Base-by-base conservation (phyloP, 169 alveolate species). In the Eimeria mitis region DNA sequence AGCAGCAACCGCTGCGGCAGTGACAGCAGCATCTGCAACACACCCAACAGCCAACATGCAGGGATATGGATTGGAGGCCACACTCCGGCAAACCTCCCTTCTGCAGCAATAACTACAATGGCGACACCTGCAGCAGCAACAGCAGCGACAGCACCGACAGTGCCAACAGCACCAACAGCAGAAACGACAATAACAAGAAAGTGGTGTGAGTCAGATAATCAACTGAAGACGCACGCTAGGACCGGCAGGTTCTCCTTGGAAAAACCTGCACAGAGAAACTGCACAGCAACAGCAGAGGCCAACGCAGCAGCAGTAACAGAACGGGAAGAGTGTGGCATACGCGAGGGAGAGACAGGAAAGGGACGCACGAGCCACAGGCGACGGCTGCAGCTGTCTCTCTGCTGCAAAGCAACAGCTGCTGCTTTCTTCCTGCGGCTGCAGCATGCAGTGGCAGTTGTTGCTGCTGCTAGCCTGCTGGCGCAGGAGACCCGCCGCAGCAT, bases 401-500 rank as follows among this genome's bases (percentile, higher is more conserved):
- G 91, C 76, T 56, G 91, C 91, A 84, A 21, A 56, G 76, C 75
- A 37, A 34, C 75, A 16, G 91, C 91, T 19, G 61, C 59, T 37
- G 76, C 61, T n/a, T 40, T 61, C n/a, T 13, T 44, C 21, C 14
- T 40, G 37, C 11, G 75, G 56, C 78, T 84, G 19, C 91, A 84
- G 37, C 56, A 84, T 40, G 78, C 76, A 8, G 75, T 21, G 65
- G 91, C 76, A 21, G 76, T 34, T 61, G 79, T n/a, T 56, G 91
- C 78, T 56, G 91, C 91, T 54, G 75, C 91, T 40, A 21, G 78
- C 54, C 37, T 84, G 75, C 78, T 84, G 91, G 78, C 40, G 78
- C 91, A 40, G 78, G 56, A 31, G 31, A 70, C 91, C 14, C 78
- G 91, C 76, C 91, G 91, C 56, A 61, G 91, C 78, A 84, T 5